phyloP scores from a whole-genome alignment of 73 alveolate species.

The Tetrahymena malaccensis region DNA sequence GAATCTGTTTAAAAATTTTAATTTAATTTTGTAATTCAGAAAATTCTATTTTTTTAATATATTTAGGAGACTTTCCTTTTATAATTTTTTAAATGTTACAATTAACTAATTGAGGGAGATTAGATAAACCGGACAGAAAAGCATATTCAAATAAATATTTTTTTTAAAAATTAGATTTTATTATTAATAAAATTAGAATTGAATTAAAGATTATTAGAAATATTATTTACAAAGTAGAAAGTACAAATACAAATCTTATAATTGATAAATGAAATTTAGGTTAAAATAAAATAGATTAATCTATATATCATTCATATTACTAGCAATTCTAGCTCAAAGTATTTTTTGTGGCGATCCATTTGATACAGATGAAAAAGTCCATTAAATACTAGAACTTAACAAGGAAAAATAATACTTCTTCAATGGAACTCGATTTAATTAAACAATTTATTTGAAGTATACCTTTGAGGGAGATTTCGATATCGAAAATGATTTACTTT shows the following conservation, averaged over 20 bases:
- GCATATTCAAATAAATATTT: too few relatives aligned
- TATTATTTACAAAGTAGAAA: too few relatives aligned
- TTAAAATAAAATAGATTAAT: not conserved
- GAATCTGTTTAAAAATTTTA: too few relatives aligned
- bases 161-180: not conserved
- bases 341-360: not conserved
- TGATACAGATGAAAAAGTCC: not conserved
- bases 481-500: not conserved
- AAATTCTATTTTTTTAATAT: not conserved
- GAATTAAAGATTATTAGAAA: too few relatives aligned
- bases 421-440: not conserved
- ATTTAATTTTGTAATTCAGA: not conserved
- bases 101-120: not conserved
- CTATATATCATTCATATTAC: not conserved
- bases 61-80: too few relatives aligned
- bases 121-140: not conserved
- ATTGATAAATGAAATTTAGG: not conserved
- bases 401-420: not conserved
- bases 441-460: not conserved
- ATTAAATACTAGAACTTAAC: not conserved
- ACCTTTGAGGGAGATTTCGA: not conserved
- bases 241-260: not conserved
- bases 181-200: too few relatives aligned
- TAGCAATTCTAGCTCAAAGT: not conserved
- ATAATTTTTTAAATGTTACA: too few relatives aligned